A percentile compares a stretch with the other conserved stretches of the same genome.
Evolutionary conservation across 768 basidiomycete genomes (phyloP).

Genomic region (Brasilioporus rufonigricans): DNA sequence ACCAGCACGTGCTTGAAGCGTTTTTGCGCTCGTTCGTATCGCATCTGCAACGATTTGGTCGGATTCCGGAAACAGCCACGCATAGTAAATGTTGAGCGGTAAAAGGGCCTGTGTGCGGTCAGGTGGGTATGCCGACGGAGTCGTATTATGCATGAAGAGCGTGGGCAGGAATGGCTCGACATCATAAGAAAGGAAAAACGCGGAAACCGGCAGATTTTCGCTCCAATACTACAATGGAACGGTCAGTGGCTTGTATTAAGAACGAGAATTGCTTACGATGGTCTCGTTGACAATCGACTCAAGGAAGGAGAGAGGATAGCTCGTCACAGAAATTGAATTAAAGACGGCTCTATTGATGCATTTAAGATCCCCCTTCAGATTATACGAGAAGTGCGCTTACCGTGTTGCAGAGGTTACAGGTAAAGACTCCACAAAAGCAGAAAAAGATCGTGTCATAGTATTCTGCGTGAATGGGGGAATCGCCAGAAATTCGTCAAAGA

Average conservation of each 20-base stretch:
- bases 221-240: neutral
- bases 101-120: conserved; percentile 32
- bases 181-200: conserved; percentile 9
- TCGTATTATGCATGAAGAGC: conserved; percentile 35
- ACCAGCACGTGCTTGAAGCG: conserved; percentile 36
- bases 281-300: conserved; percentile 16
- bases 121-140: conserved; percentile 47
- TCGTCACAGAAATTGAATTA: conserved; percentile 4
- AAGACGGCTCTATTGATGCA: conserved; percentile 1
- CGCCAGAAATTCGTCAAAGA: conserved; percentile 19
- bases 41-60: conserved; percentile 35
- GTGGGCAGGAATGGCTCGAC: conserved; percentile 52
- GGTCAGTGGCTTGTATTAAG: neutral
- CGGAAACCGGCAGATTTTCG: conserved; percentile 15
- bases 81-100: conserved; percentile 46
- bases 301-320: conserved; percentile 14
- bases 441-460: conserved; percentile 14
- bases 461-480: conserved; percentile 6
- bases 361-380: neutral
- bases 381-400: neutral
- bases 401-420: neutral
- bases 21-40: conserved; percentile 34
- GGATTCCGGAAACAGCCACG: neutral
- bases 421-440: conserved; percentile 10
- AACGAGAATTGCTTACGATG: conserved; percentile 3